Evolutionary conservation across 345 rosid species (phyloP).

Genomic region (Psidium guajava): DNA sequence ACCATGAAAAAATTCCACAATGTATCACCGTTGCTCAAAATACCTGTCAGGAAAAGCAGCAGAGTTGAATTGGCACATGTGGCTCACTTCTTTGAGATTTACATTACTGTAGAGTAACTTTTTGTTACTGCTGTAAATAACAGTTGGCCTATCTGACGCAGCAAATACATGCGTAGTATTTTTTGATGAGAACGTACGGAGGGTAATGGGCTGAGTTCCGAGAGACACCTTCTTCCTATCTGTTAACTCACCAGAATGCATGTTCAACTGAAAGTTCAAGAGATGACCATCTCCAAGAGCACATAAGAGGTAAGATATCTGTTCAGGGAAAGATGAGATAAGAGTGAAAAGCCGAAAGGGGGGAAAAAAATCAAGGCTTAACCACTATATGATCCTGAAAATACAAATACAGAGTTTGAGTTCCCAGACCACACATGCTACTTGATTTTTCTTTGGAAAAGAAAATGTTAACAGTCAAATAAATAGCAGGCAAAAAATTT

Average conservation of each 20-base stretch:
- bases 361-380: background rate
- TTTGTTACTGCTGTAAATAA: conserved; percentile 94
- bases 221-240: conserved; percentile 85
- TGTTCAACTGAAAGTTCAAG: conserved; percentile 67
- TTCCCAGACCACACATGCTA: background rate
- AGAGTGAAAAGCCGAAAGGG: background rate
- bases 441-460: background rate
- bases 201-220: conserved; percentile 94
- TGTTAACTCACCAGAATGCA: conserved; percentile 56
- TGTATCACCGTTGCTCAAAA: background rate
- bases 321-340: conserved; percentile 3
- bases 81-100: conserved; percentile 91
- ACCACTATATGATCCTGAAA: background rate
- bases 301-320: conserved; percentile 89
- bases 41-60: conserved; percentile 98
- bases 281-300: conserved; percentile 99
- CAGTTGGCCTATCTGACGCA: conserved; percentile 95
- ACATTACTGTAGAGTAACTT: conserved; percentile 93
- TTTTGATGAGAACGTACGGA: conserved; percentile 93
- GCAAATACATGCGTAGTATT: conserved; percentile 85
- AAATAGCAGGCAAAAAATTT: background rate
- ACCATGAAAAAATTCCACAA: background rate
- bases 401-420: background rate
- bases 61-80: conserved; percentile 92
- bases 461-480: background rate